Conservation (phyloP, 1,284 basidiomycete genomes). For the Puccinia coronata region DNA sequence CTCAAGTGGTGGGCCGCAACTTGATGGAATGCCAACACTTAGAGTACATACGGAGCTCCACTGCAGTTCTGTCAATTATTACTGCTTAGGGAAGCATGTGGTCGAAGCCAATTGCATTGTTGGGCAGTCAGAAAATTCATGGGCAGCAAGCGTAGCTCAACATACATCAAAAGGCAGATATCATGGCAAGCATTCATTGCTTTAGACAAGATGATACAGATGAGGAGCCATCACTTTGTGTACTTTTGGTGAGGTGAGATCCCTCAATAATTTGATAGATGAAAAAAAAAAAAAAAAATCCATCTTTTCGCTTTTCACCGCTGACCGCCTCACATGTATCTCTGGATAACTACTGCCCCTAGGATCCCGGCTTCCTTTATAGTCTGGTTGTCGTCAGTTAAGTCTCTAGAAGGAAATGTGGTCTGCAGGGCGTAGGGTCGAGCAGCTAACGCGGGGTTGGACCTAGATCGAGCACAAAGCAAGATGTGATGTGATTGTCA, state of each 20-base stretch:
- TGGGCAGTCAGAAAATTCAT: too few species aligned
- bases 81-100: background rate
- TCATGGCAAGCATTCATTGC: background rate
- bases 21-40: too few species aligned
- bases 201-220: conserved; percentile 30
- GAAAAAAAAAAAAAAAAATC: background rate
- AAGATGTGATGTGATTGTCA: background rate
- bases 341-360: conserved; percentile 83
- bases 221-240: background rate
- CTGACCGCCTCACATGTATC: conserved; percentile 60
- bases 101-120: background rate
- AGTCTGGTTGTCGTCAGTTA: conserved; percentile 70
- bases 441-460: conserved; percentile 69
- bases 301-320: background rate
- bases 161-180: too few species aligned
- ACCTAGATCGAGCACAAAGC: conserved; percentile 62
- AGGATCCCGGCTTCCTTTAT: conserved; percentile 73
- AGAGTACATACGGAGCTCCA: too few species aligned
- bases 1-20: too few species aligned
- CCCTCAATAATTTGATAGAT: background rate
- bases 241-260: background rate
- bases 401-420: conserved; percentile 77
- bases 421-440: conserved; percentile 76
- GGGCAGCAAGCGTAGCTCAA: too few species aligned
- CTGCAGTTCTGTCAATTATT: too few species aligned